phyloP scores from a whole-genome alignment of 208 protist genomes.

The Acanthamoeba castellanii region DNA sequence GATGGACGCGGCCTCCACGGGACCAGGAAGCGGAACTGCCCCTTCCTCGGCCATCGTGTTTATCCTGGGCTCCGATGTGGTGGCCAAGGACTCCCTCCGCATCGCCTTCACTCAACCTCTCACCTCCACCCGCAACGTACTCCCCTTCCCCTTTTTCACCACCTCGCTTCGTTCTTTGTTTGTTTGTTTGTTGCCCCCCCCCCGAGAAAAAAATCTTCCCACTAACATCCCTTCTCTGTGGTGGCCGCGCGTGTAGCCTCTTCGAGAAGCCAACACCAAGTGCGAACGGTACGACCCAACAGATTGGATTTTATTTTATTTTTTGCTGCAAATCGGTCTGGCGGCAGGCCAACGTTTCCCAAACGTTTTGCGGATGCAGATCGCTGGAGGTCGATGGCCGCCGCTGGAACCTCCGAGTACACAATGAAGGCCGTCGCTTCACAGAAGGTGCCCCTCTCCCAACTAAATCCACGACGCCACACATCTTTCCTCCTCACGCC shows the following conservation, averaged over 20 bases:
- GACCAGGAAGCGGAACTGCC: not conserved
- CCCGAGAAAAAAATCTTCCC: no score
- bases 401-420: not conserved
- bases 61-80: not conserved
- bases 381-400: not conserved
- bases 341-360: no score
- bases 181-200: not conserved
- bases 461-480: not conserved
- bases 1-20: no score
- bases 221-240: no score
- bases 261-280: not conserved
- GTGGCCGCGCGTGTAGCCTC: not conserved
- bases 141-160: not conserved
- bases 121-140: not conserved
- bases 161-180: not conserved
- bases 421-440: slow-evolving; percentile 19
- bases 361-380: not conserved
- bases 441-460: not conserved
- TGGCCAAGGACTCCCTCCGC: not conserved
- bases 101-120: slow-evolving; percentile 6
- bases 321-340: not conserved
- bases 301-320: not conserved
- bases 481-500: not conserved
- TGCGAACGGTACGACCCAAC: not conserved
- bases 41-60: not conserved